Percentiles rank a stretch among this genome's conserved stretches.
Evolutionary conservation across 768 basidiomycete species (phyloP).

Genomic region (Rhizopogon salebrosus): DNA sequence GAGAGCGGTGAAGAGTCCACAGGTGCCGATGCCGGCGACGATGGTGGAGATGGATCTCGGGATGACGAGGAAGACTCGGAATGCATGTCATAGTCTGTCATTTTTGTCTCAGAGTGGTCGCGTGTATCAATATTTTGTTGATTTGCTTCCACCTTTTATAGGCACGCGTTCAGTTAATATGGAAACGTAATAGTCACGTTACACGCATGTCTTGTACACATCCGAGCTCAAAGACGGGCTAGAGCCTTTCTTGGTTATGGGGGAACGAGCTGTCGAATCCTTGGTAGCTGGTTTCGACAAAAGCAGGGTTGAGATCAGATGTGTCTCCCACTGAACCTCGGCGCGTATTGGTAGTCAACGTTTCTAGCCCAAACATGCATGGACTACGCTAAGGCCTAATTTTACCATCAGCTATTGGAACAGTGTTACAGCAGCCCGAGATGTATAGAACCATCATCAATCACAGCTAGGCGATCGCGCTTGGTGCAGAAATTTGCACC

Average conservation of each 20-base stretch:
- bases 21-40: slow-evolving; percentile 38
- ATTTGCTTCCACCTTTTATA: not conserved
- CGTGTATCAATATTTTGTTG: not conserved
- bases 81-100: slow-evolving; percentile 1
- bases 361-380: slow-evolving; percentile 96
- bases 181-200: too few species aligned
- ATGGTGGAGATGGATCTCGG: slow-evolving; percentile 42
- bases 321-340: slow-evolving; percentile 94
- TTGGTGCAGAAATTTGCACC: slow-evolving; percentile 93
- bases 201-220: too few species aligned
- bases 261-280: slow-evolving; percentile 75
- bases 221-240: too few species aligned
- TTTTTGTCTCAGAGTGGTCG: not conserved
- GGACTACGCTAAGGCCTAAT: slow-evolving; percentile 67
- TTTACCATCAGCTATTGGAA: slow-evolving; percentile 40
- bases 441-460: slow-evolving; percentile 46
- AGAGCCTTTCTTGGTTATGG: too few species aligned
- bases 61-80: slow-evolving; percentile 3
- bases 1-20: slow-evolving; percentile 34
- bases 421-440: slow-evolving; percentile 71
- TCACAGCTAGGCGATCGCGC: slow-evolving; percentile 58
- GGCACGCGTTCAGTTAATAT: not conserved
- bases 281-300: slow-evolving; percentile 98
- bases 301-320: slow-evolving; percentile 97
- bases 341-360: slow-evolving; percentile 91